Evolutionary conservation across 2,329 filamentous ascomycete genomes (phyloP), one percentile per base, ranked within the genome.

Genomic region (Aureobasidium sp.): DNA sequence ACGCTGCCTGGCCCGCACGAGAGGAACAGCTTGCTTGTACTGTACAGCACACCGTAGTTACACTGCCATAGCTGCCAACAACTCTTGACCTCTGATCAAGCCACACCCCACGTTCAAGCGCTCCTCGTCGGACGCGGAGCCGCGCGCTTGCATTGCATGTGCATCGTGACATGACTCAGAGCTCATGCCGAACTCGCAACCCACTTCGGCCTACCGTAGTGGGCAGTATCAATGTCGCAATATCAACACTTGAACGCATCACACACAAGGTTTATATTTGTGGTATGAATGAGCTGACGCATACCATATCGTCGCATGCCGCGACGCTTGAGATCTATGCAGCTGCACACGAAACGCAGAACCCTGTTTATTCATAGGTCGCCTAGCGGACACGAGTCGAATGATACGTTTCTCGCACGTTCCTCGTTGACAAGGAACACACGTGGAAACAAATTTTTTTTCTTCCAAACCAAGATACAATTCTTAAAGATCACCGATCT

Each of bases 401-500:
- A 30, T 42, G n/a, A 9, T 54, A 54, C 50, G 21, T 34, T 30
- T 7, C 36, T 36, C 41, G 53, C 53, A 57, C 53, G 53, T 57
- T 41, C 53, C 53, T 42, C 37, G 25, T 44, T 57, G 16, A 27
- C 15, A 44, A 55, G 27, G 21, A 36, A 34, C n/a, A 41, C 49
- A 55, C 42, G 59, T 61, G 49, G 59, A 55, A 61, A 59, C 34
- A 61, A 50, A 61, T 48, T 45, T 54, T 61, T 61, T 39, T 47
- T 34, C 16, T 47, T 34, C 16, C 25, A 30, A 32, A 37, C 39
- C 37, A 53, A 54, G 59, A 61, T 55, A 30, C 39, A 37, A 36
- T 30, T 61, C 47, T 39, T 32, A 25, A 11, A 39, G 54, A 58
- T 58, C 54, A 58, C 32, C 54, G 54, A 58, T 58, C 42, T 29